Conservation (phyloP, 2,329 filamentous ascomycete species). For the Colletotrichum phormii region DNA sequence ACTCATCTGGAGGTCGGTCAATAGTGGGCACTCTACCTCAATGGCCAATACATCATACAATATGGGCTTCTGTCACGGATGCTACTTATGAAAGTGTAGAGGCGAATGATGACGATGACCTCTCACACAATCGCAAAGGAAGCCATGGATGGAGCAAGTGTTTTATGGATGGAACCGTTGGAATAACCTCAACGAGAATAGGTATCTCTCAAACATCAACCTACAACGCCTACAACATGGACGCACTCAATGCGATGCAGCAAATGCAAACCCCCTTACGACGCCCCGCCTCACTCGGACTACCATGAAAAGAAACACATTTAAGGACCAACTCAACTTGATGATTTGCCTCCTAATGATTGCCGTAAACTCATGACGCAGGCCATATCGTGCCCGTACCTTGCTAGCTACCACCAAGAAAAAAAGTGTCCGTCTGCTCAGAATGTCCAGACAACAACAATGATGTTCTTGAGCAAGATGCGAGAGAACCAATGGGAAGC, state of each 20-base stretch:
- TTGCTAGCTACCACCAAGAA: slow-evolving; percentile 35
- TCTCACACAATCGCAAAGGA: neutral
- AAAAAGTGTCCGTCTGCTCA: slow-evolving; percentile 26
- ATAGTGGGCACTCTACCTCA: no score
- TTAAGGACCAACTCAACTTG: slow-evolving; percentile 19
- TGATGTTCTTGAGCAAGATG: slow-evolving; percentile 30
- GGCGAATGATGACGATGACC: neutral
- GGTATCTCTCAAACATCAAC: slow-evolving; percentile 33
- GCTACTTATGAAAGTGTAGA: neutral
- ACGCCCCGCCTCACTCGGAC: slow-evolving; percentile 18
- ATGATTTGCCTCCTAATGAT: slow-evolving; percentile 36
- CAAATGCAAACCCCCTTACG: neutral
- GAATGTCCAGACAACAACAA: slow-evolving; percentile 35
- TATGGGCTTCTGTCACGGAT: no score
- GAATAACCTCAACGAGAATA: slow-evolving; percentile 11
- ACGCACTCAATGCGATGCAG: slow-evolving; percentile 20
- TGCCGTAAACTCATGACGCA: slow-evolving; percentile 34
- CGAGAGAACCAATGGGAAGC: slow-evolving; percentile 32
- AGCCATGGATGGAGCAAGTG: no score
- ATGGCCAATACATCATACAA: no score
- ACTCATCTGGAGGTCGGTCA: no score
- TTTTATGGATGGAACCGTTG: neutral
- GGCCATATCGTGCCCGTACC: slow-evolving; percentile 23
- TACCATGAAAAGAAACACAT: slow-evolving; percentile 20
- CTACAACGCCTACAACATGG: slow-evolving; percentile 33